Evolutionary conservation across 2,329 filamentous ascomycete genomes (phyloP).

Genomic region (Cytospora piceae): DNA sequence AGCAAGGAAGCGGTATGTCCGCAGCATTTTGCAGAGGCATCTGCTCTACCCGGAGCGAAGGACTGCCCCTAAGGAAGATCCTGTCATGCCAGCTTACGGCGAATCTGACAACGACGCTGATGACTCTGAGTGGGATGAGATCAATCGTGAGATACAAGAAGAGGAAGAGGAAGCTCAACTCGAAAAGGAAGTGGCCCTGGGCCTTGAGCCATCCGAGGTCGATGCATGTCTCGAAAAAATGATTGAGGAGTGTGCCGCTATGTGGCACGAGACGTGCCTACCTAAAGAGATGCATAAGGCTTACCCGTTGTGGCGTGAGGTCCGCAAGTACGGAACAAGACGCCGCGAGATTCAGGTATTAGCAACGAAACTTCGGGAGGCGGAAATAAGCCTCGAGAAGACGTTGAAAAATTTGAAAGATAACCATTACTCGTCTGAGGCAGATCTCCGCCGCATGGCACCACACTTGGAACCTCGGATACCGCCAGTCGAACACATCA

Average conservation of each 20-base stretch:
- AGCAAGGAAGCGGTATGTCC: constrained; percentile 50
- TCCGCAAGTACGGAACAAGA: constrained; percentile 49
- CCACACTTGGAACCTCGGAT: constrained; percentile 50
- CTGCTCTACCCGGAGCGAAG: constrained; percentile 36
- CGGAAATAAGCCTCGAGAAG: constrained; percentile 58
- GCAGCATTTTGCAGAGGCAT: constrained; percentile 46
- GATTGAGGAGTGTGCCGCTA: constrained; percentile 52
- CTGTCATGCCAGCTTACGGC: constrained; percentile 55
- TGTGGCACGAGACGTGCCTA: constrained; percentile 64
- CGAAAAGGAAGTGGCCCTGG: constrained; percentile 29
- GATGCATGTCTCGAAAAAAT: constrained; percentile 56
- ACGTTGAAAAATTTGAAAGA: constrained; percentile 56
- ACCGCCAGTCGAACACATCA: constrained; percentile 58
- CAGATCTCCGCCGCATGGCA: constrained; percentile 55
- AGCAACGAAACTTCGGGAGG: constrained; percentile 45
- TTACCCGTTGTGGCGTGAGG: constrained; percentile 63
- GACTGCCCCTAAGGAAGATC: constrained; percentile 37
- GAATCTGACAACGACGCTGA: constrained; percentile 56
- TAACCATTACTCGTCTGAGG: constrained; percentile 55
- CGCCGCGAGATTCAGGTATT: constrained; percentile 49
- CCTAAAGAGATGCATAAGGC: constrained; percentile 61
- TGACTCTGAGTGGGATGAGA: constrained; percentile 41
- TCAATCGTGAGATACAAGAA: constrained; percentile 60
- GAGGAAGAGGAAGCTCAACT: constrained; percentile 48
- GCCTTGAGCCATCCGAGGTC: constrained; percentile 52